phyloP scores from a whole-genome alignment of 306 rosid genomes.

The Hippophae gyantsensis region DNA sequence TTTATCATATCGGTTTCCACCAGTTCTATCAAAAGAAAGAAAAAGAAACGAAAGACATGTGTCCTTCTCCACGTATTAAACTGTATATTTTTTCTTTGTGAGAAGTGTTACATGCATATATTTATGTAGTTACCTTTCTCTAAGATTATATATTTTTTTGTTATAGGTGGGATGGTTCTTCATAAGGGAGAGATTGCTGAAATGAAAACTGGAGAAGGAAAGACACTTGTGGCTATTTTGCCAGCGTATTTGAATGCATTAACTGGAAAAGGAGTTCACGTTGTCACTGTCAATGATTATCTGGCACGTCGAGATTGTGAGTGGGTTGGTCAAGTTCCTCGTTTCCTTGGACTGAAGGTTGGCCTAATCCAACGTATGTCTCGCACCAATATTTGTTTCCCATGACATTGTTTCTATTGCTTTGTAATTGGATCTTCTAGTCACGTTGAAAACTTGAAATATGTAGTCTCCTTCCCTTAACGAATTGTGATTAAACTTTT shows the following conservation, averaged over 20 bases:
- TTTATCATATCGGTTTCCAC: no score
- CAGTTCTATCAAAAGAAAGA: no score
- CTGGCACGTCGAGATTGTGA: slow-evolving; percentile 92
- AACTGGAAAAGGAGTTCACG: slow-evolving; percentile 85
- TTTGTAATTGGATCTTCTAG: background rate
- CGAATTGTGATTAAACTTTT: no score
- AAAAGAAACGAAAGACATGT: no score
- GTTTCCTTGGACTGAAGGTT: slow-evolving; percentile 98
- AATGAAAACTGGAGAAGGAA: slow-evolving; percentile 99
- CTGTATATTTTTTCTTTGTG: no score
- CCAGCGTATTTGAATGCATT: slow-evolving; percentile 95
- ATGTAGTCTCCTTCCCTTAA: no score
- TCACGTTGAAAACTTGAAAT: background rate
- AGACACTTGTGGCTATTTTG: slow-evolving; percentile 89
- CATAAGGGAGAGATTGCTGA: slow-evolving; percentile 97
- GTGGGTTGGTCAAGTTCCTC: slow-evolving; percentile 99
- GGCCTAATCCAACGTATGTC: slow-evolving; percentile 99
- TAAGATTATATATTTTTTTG: slow-evolving; percentile 3
- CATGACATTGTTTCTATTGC: background rate
- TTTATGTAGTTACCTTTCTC: background rate
- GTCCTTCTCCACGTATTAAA: no score
- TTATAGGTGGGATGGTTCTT: slow-evolving; percentile 90
- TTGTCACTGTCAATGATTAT: slow-evolving; percentile 93
- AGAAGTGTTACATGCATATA: background rate
- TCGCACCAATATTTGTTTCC: slow-evolving; percentile 20